Evolutionary conservation across 257 asterid species (phyloP), one percentile per base, ranked within the genome.

Genomic region (Ilex asprella): DNA sequence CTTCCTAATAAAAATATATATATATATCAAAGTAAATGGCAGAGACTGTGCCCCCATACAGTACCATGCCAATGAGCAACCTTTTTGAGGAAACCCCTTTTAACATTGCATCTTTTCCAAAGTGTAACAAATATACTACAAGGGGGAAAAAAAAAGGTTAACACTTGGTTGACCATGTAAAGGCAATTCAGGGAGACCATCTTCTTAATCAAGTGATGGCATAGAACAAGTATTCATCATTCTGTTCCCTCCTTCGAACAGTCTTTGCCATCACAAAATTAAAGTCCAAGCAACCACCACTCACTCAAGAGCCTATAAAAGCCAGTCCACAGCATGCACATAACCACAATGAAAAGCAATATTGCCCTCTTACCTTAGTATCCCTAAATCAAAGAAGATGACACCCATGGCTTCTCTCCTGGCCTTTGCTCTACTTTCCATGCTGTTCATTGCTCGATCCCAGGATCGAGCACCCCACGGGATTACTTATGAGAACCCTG

Each of bases 381-480:
- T 55, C 64, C 16, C 39, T 32, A 51, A 59, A 52, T 31, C 50
- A 50, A 54, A 64, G 65, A 12, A 50, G 15, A 49, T 64, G n/a
- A 54, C 74, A 61, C 55, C 61, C 58, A 66, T 72, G 76, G 68
- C 65, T 31, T 47, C 77, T 58, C 50, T 67, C 32, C 57, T 79
- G 35, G 49, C 72, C 64, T 52, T 70, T 12, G 46, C 50, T 44
- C 27, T 58, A 39, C 47, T 70, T 53, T 63, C 59, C 57, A 32
- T 64, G 49, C 27, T 67, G 27, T 55, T 66, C 44, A 31, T 55
- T 32, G 55, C 67, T 30, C 64, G 41, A 67, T 77, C 79, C 54
- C 69, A 77, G 41, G 83, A 67, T 30, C 68, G 83, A 49, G 63
- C 83, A 15, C 86, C 84, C 0, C 84, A 81, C 7, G 83, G 79